A percentile compares a stretch with the other conserved stretches of the same genome.
phyloP scores from a whole-genome alignment of 1,139 yeast species.

The Kurtzmaniella quercitrusa region DNA sequence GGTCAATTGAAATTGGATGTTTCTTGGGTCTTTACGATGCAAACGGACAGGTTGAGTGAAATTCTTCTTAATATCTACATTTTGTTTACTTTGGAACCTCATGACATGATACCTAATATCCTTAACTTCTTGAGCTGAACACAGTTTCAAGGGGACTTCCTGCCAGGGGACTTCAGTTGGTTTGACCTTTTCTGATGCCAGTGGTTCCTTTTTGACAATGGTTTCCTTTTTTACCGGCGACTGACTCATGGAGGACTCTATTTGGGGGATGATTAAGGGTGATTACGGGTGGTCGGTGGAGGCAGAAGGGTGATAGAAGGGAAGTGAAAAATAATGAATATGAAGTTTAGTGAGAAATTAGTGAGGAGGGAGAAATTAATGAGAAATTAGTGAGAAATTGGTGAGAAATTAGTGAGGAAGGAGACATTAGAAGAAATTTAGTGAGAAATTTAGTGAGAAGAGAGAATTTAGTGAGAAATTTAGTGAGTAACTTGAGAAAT shows the following conservation, averaged over 20 bases:
- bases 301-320: conserved; percentile 1
- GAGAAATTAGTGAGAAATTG: neutral
- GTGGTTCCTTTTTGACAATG: conserved; percentile 6
- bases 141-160: conserved; percentile 69
- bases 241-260: conserved; percentile 16
- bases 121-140: conserved; percentile 66
- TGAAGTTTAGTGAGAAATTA: neutral
- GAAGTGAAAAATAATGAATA: neutral
- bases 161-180: conserved; percentile 40
- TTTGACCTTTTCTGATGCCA: conserved; percentile 5
- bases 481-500: no score
- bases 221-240: conserved; percentile 25
- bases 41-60: conserved; percentile 80
- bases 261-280: neutral
- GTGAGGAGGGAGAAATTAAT: neutral
- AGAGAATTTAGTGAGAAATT: no score
- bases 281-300: neutral
- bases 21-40: conserved; percentile 90
- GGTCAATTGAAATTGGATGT: conserved; percentile 78
- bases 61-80: conserved; percentile 65
- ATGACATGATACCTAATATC: conserved; percentile 77
- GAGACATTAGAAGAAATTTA: no score
- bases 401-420: neutral
- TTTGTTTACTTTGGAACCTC: conserved; percentile 70
- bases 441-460: no score